A percentile compares a stretch with the other conserved stretches of the same genome.
phyloP scores from a whole-genome alignment of 805 yeast genomes.

The Ogataea paradorogensis region DNA sequence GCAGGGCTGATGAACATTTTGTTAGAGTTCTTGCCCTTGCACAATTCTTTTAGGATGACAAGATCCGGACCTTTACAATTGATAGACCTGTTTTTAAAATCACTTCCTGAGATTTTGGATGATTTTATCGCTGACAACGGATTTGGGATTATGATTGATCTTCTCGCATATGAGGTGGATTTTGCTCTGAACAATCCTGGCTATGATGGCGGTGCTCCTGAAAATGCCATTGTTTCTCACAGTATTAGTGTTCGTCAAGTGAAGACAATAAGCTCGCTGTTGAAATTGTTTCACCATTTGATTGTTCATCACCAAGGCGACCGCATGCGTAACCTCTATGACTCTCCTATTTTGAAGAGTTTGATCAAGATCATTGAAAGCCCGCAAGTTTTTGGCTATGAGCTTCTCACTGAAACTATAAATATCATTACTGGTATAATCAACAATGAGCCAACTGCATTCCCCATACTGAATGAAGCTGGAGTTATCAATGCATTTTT shows the following conservation, averaged over 20 bases:
- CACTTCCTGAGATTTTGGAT: slow-evolving; percentile 49
- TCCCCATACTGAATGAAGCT: slow-evolving; percentile 73
- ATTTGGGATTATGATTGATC: slow-evolving; percentile 54
- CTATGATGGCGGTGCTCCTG: slow-evolving; percentile 53
- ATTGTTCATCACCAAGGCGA: slow-evolving; percentile 79
- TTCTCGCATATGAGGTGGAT: slow-evolving; percentile 61
- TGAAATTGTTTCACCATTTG: slow-evolving; percentile 62
- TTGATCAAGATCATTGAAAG: slow-evolving; percentile 57
- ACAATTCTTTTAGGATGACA: slow-evolving; percentile 51
- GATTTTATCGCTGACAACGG: slow-evolving; percentile 70
- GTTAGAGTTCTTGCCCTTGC: slow-evolving; percentile 54
- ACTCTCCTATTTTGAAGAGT: slow-evolving; percentile 68
- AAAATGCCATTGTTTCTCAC: slow-evolving; percentile 47
- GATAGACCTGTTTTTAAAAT: slow-evolving; percentile 43
- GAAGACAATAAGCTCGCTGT: slow-evolving; percentile 51
- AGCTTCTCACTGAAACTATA: slow-evolving; percentile 56
- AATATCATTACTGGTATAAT: slow-evolving; percentile 67
- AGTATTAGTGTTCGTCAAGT: slow-evolving; percentile 59
- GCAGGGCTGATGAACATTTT: slow-evolving; percentile 76
- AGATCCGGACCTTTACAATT: slow-evolving; percentile 63
- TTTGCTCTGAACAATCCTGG: slow-evolving; percentile 60
- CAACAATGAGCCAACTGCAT: slow-evolving; percentile 90
- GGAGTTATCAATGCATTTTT: slow-evolving; percentile 65
- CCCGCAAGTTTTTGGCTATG: slow-evolving; percentile 63
- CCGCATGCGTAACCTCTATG: slow-evolving; percentile 78